phyloP scores from a whole-genome alignment of 2,329 filamentous ascomycete species.

The Aspergillus persii region DNA sequence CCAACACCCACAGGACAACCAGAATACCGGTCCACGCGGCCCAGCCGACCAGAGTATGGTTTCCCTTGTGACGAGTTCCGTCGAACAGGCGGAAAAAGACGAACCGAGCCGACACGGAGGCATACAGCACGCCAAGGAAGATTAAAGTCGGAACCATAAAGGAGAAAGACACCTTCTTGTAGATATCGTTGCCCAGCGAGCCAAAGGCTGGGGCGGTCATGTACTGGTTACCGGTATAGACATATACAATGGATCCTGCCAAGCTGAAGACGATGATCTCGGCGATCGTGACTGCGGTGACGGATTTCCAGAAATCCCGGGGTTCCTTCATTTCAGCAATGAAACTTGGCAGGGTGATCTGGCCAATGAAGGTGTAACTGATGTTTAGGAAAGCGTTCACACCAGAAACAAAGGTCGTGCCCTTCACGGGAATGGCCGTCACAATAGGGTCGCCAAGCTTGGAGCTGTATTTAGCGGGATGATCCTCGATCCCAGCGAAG shows the following conservation, averaged over 20 bases:
- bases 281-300: constrained; percentile 85
- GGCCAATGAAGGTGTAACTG: constrained; percentile 92
- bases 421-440: constrained; percentile 62
- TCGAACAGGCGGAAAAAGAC: constrained; percentile 88
- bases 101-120: constrained; percentile 84
- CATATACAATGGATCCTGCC: constrained; percentile 78
- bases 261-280: constrained; percentile 84
- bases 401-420: constrained; percentile 76
- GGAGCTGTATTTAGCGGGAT: constrained; percentile 66
- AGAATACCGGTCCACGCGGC: constrained; percentile 73
- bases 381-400: constrained; percentile 94
- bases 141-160: constrained; percentile 96
- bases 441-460: constrained; percentile 64
- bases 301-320: constrained; percentile 85
- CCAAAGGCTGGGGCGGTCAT: constrained; percentile 85
- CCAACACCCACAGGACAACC: constrained; percentile 66
- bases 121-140: constrained; percentile 87
- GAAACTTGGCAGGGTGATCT: constrained; percentile 90
- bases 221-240: constrained; percentile 86
- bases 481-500: constrained; percentile 72
- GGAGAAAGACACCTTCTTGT: constrained; percentile 85
- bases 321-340: constrained; percentile 87
- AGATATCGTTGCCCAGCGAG: constrained; percentile 68
- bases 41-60: constrained; percentile 82
- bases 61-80: constrained; percentile 72